A percentile compares a stretch with the other conserved stretches of the same genome.
phyloP scores from a whole-genome alignment of 495 filamentous ascomycete genomes.

The Aspergillus ostianus region DNA sequence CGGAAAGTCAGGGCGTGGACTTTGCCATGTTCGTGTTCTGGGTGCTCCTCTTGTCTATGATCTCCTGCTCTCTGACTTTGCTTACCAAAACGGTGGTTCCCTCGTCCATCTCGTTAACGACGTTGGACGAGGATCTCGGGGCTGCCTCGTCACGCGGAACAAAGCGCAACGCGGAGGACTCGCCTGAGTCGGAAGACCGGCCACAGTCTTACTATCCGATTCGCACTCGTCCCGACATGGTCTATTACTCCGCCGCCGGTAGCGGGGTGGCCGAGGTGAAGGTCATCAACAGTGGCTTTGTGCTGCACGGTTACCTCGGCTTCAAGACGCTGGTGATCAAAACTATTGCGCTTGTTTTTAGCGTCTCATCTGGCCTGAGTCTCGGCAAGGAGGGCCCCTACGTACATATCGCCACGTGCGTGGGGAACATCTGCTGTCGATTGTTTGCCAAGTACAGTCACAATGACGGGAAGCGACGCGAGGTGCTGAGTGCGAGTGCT shows the following conservation, averaged over 20 bases:
- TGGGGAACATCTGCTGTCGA: constrained; percentile 93
- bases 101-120: constrained; percentile 79
- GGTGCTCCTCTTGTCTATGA: constrained; percentile 68
- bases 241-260: constrained; percentile 94
- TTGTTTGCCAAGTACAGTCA: constrained; percentile 89
- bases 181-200: constrained; percentile 37
- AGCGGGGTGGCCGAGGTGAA: constrained; percentile 97
- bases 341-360: constrained; percentile 77
- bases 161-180: constrained; percentile 38
- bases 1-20: constrained; percentile 65
- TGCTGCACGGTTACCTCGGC: constrained; percentile 93
- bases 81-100: constrained; percentile 89
- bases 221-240: constrained; percentile 62
- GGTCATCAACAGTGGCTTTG: constrained; percentile 95
- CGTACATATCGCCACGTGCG: constrained; percentile 93
- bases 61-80: constrained; percentile 77
- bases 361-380: constrained; percentile 88
- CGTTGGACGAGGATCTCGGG: constrained; percentile 79
- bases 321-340: constrained; percentile 87
- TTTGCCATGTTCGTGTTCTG: constrained; percentile 69
- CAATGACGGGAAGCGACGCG: constrained; percentile 88
- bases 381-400: constrained; percentile 97
- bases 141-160: constrained; percentile 47
- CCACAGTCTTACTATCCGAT: constrained; percentile 26
- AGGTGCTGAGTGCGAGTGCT: constrained; percentile 88